Percentiles rank a stretch among this genome's conserved stretches.
These are phyloP conservation scores for Skeletonema marinoi DNA, from an alignment of 108 stramenopile species.

Conservation along the genomic window DNA sequence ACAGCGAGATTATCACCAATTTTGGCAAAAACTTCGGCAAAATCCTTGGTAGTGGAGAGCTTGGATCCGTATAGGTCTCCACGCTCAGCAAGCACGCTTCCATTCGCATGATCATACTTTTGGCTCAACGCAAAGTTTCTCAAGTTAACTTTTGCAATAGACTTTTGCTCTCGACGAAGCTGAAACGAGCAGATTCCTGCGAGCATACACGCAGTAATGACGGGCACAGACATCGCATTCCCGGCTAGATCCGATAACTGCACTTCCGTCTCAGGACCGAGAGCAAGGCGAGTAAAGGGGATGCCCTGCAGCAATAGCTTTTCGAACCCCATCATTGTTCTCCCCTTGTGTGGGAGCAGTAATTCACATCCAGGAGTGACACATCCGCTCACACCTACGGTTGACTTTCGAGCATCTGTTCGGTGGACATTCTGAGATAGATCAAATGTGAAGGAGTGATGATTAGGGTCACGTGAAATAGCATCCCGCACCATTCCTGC, in stretches of 20 bases:
- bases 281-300: conserved; percentile 63
- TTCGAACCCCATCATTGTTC: conserved; percentile 68
- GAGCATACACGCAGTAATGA: conserved; percentile 68
- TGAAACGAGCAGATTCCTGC: conserved; percentile 57
- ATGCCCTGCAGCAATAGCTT: conserved; percentile 79
- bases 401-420: conserved; percentile 51
- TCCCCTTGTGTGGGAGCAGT: conserved; percentile 62
- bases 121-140: conserved; percentile 31
- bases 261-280: conserved; percentile 72
- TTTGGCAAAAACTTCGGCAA: conserved; percentile 14
- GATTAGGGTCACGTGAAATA: conserved; percentile 57
- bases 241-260: conserved; percentile 78
- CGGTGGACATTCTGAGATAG: conserved; percentile 66
- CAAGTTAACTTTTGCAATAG: conserved; percentile 17
- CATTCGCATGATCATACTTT: conserved; percentile 48
- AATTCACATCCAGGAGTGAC: conserved; percentile 79
- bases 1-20: conserved; percentile 20
- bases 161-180: conserved; percentile 46
- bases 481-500: conserved; percentile 56
- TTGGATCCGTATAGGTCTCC: conserved; percentile 34
- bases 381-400: conserved; percentile 63
- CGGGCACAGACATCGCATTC: conserved; percentile 64
- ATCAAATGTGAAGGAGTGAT: conserved; percentile 64
- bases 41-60: conserved; percentile 9
- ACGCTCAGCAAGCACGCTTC: conserved; percentile 40